These are phyloP conservation scores for Pichia pseudocactophila DNA, from an alignment of 805 yeast species.

Conservation along the genomic window DNA sequence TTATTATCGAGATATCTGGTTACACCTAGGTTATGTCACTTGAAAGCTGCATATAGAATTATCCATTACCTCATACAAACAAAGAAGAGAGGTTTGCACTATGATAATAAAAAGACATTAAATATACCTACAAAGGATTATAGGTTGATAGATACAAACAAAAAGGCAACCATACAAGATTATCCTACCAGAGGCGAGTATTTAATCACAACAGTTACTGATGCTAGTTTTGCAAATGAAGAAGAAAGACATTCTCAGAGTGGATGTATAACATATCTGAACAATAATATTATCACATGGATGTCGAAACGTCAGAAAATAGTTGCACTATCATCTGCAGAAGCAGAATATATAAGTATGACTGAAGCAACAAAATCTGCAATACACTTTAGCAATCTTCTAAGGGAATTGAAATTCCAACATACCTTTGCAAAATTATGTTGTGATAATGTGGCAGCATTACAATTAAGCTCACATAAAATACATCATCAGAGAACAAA, in stretches of 20 bases:
- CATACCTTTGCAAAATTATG: neutral
- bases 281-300: slow-evolving; percentile 4
- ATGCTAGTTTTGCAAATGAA: slow-evolving; percentile 2
- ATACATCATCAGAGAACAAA: slow-evolving; percentile 8
- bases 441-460: slow-evolving; percentile 1
- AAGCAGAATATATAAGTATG: slow-evolving; percentile 4
- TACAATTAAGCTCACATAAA: slow-evolving; percentile 7
- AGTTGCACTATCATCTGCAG: slow-evolving; percentile 5
- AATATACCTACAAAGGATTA: slow-evolving; percentile 3
- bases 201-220: slow-evolving; percentile 1
- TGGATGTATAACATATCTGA: slow-evolving; percentile 4
- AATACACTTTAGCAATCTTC: slow-evolving; percentile 1
- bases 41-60: slow-evolving; percentile 2
- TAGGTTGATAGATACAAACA: slow-evolving; percentile 2
- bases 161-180: neutral
- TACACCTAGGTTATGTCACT: slow-evolving; percentile 2
- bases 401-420: slow-evolving; percentile 1
- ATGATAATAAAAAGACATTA: neutral
- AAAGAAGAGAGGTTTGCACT: neutral
- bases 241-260: slow-evolving; percentile 3
- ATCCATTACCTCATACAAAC: slow-evolving; percentile 4
- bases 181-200: slow-evolving; percentile 1
- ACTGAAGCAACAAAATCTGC: slow-evolving; percentile 1
- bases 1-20: neutral
- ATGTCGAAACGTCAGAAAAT: neutral